These are phyloP conservation scores for Volvox africanus DNA, from an alignment of 139 green algal species.

Conservation along the genomic window DNA sequence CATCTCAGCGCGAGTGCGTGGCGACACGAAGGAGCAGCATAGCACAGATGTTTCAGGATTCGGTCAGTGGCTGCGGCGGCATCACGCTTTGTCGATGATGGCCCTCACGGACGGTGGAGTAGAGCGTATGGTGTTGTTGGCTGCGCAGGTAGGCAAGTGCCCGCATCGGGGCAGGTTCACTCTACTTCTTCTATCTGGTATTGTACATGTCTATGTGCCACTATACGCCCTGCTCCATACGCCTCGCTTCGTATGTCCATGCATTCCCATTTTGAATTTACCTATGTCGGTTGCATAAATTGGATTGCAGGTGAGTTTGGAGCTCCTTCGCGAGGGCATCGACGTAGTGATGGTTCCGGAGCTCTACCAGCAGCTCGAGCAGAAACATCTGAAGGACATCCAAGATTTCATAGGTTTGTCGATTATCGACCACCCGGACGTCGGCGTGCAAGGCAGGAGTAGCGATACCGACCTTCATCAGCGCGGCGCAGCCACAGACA, in stretches of 20 bases:
- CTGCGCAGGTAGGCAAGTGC: neutral
- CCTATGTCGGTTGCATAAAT: neutral
- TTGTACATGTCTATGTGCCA: neutral
- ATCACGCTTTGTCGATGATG: neutral
- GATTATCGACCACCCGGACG: neutral
- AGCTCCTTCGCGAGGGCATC: neutral
- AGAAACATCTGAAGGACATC: neutral
- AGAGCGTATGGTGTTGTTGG: neutral
- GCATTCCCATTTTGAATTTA: neutral
- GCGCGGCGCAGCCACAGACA: neutral
- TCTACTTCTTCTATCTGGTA: neutral
- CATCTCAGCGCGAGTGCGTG: neutral
- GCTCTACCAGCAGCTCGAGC: neutral
- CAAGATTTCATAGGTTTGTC: neutral
- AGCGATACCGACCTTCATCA: neutral
- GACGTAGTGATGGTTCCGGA: slow-evolving; percentile 14
- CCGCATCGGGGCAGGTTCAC: neutral
- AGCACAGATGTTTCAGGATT: neutral
- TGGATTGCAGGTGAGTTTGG: neutral
- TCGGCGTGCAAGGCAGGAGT: neutral
- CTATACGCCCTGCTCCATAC: neutral
- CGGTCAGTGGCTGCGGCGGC: neutral
- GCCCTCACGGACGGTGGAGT: neutral
- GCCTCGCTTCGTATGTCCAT: neutral
- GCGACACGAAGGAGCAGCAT: neutral